Base-by-base conservation (phyloP, 352 stramenopile genomes). In the Phytophthora capsici region DNA sequence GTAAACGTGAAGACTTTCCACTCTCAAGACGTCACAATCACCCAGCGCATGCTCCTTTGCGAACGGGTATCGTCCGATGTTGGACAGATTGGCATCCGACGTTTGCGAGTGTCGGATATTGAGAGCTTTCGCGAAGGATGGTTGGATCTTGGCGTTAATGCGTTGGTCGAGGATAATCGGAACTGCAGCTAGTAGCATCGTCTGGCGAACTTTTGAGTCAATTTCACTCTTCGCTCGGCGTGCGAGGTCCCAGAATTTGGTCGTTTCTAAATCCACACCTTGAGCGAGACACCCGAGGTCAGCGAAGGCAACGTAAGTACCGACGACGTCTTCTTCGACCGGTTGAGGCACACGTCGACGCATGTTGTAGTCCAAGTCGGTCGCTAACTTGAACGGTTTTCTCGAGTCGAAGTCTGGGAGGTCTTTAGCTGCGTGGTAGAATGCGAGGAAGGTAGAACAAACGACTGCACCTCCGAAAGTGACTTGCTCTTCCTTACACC, bases 241-340 rank as follows among this genome's bases (percentile, higher is more conserved):
- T 8, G 78, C 76, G n/a, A 88, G 52, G 43, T 80, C 71, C 76
- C 75, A 85, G 62, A 88, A 84, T 32, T 30, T 30, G 3, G 63
- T 57, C 0, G 20, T 69, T 10, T 73, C n/a, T 13, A 80, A 10
- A 5, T 71, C 37, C n/a, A 80, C 54, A 2, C 70, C 74, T 23
- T 63, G 37, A 25, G 36, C 43, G 4, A 80, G 56, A 40, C 50
- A 50, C 2, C 61, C 46, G 1, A 78, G 22, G 3, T 54, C 48
- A 46, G 45, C 53, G 9, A 72, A 66, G 2, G 57, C 61, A 6
- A 75, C 58, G 57, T 72, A 84, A 16, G 59, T 53, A 17, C 78
- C 78, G 14, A 86, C 62, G 2, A 55, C 44, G 4, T 70, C 60
- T 38, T 65, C 41, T 16, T 67, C 45, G 16, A 67, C 55, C 0